phyloP scores from a whole-genome alignment of 441 rosid species.

The Isatis lusitanica region DNA sequence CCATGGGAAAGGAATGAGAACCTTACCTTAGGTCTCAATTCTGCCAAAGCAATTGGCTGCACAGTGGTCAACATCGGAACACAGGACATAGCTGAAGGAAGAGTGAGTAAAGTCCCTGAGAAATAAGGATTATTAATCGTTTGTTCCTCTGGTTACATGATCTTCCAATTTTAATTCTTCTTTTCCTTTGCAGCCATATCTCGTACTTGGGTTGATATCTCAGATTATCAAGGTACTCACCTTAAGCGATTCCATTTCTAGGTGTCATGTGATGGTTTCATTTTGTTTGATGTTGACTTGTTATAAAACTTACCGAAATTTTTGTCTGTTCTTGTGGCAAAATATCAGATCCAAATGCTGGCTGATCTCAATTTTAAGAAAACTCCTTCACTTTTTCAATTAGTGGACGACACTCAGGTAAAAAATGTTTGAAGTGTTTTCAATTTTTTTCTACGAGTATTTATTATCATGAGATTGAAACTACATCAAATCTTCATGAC shows the following conservation, averaged over 20 bases:
- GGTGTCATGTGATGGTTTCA: slow-evolving; percentile 6
- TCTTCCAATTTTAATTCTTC: slow-evolving; percentile 5
- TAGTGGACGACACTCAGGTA: slow-evolving; percentile 90
- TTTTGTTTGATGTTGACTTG: slow-evolving; percentile 7
- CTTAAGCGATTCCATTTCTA: slow-evolving; percentile 8
- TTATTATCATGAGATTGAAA: slow-evolving; percentile 10
- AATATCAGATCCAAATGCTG: slow-evolving; percentile 86
- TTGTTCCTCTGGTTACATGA: slow-evolving; percentile 1
- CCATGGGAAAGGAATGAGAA: slow-evolving; percentile 99
- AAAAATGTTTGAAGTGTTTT: slow-evolving; percentile 13
- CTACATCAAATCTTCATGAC: slow-evolving; percentile 12
- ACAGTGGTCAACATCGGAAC: slow-evolving; percentile 97
- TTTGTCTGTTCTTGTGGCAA: slow-evolving; percentile 26
- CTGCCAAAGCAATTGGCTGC: slow-evolving; percentile 99
- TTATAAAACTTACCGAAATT: slow-evolving; percentile 25
- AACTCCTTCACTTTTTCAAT: slow-evolving; percentile 90
- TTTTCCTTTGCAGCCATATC: slow-evolving; percentile 68
- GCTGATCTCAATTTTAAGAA: slow-evolving; percentile 94
- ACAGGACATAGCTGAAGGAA: slow-evolving; percentile 90
- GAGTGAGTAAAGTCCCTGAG: slow-evolving; percentile 53
- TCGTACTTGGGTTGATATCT: slow-evolving; percentile 93
- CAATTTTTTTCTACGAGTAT: background rate
- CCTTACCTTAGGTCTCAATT: slow-evolving; percentile 95
- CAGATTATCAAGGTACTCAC: slow-evolving; percentile 89
- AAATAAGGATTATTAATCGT: background rate